These are phyloP conservation scores for Sclerotinia spermophila DNA, from an alignment of 2,329 filamentous ascomycete species.

Conservation along the genomic window DNA sequence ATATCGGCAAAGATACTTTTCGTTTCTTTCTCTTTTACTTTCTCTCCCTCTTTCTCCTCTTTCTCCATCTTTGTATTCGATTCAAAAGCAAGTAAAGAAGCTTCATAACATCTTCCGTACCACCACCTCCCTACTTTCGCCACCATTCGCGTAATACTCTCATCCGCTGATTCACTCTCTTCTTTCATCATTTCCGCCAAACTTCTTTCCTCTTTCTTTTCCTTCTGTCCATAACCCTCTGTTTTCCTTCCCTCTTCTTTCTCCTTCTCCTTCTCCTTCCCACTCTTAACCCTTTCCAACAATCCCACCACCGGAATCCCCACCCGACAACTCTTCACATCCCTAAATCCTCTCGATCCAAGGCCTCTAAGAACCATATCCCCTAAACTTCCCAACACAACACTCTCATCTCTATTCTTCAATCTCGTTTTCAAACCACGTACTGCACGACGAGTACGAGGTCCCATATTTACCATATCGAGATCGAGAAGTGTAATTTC, in stretches of 20 bases:
- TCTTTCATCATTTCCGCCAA: slow-evolving; percentile 72
- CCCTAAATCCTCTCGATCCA: slow-evolving; percentile 64
- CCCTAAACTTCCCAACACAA: slow-evolving; percentile 57
- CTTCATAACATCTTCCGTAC: slow-evolving; percentile 90
- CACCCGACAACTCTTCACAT: slow-evolving; percentile 72
- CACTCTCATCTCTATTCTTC: slow-evolving; percentile 55
- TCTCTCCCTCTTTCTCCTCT: neutral
- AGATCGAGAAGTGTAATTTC: slow-evolving; percentile 75
- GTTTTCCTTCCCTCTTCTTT: slow-evolving; percentile 34
- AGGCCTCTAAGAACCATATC: slow-evolving; percentile 64
- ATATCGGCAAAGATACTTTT: slow-evolving; percentile 75
- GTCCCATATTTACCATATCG: slow-evolving; percentile 80
- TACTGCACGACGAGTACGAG: slow-evolving; percentile 63
- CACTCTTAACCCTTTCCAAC: slow-evolving; percentile 31
- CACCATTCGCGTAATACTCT: slow-evolving; percentile 88
- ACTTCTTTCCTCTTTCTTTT: slow-evolving; percentile 34
- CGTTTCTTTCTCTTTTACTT: slow-evolving; percentile 29
- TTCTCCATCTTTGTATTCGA: neutral
- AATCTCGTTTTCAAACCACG: slow-evolving; percentile 69
- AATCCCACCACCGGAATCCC: slow-evolving; percentile 68
- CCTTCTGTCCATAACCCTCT: slow-evolving; percentile 42
- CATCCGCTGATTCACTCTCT: slow-evolving; percentile 67
- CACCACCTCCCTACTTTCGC: slow-evolving; percentile 92
- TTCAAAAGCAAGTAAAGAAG: neutral
- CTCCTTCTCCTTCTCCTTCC: slow-evolving; percentile 16